Evolutionary conservation across 164 flowering plant genomes (phyloP), one percentile per base, ranked within the genome.

Genomic region (Echeveria elegans): DNA sequence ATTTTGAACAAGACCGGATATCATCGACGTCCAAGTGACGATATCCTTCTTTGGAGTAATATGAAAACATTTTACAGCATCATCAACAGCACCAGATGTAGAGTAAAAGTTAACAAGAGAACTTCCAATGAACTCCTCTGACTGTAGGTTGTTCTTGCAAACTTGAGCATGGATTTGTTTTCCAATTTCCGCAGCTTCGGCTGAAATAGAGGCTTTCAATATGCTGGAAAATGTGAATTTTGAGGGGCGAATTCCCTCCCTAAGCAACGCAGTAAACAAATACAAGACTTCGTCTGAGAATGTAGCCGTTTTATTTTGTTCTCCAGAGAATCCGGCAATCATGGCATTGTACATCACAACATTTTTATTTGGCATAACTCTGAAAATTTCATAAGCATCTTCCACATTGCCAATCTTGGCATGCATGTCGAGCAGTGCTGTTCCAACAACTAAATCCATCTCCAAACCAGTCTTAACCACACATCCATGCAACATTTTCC

Each of bases 391-490:
- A 37, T 65, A 29, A 23, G 88, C 85, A 69, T 72, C 68, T 5
- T 60, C 66, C 69, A 83, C 67, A 53, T 68, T 63, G 21, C 85
- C 82, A 37, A 62, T 66, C 68, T 80, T 83, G 6, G 84, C 83
- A 71, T 86, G 84, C 88, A 83, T 79, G 69, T 83, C 82, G 62
- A 86, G 83, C 77, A 84, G 71, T 64, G 85, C 86, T 52, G 85
- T 81, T 19, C 69, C 82, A 66, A 83, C 81, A 68, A 86, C 79
- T 56, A 82, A 65, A 76, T 82, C 83, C 24, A 47, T 61, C 68
- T 79, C 79, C 69, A 79, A 64, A n/a, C 88, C 85, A 45, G 71
- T 66, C 74, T 81, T 83, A 16, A 78, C 67, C 6, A 59, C 38
- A 40, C 69, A 77, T 7, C 76, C 77, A 68, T 84, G 90, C 47